Percentiles rank a stretch among this genome's conserved stretches.
Conservation (phyloP, 495 filamentous ascomycete species). For the Lepidopterella palustris region DNA sequence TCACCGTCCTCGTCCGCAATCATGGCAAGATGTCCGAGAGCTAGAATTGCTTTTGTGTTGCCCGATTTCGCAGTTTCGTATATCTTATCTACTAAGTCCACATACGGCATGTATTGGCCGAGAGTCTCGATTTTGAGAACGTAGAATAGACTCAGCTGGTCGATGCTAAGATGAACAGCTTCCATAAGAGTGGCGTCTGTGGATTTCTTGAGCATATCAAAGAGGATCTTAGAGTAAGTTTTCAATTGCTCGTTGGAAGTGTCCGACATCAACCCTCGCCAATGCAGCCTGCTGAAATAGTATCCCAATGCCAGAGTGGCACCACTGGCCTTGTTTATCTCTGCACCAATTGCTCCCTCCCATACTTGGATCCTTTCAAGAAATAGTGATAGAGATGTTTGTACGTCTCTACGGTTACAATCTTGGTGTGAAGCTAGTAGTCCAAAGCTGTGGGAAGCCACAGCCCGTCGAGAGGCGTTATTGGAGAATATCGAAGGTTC, state of each 20-base stretch:
- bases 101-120: slow-evolving; percentile 34
- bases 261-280: slow-evolving; percentile 25
- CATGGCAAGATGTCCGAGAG: slow-evolving; percentile 63
- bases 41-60: slow-evolving; percentile 69
- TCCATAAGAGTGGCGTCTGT: slow-evolving; percentile 53
- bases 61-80: slow-evolving; percentile 64
- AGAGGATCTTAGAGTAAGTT: slow-evolving; percentile 38
- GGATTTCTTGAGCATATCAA: slow-evolving; percentile 45
- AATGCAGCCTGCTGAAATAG: slow-evolving; percentile 54
- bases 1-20: slow-evolving; percentile 43
- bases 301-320: slow-evolving; percentile 52
- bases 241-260: slow-evolving; percentile 35
- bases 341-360: slow-evolving; percentile 54
- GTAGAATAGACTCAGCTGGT: slow-evolving; percentile 67
- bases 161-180: slow-evolving; percentile 58
- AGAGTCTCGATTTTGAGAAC: slow-evolving; percentile 45
- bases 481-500: slow-evolving; percentile 57
- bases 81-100: slow-evolving; percentile 52
- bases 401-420: slow-evolving; percentile 35
- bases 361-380: slow-evolving; percentile 42
- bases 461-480: slow-evolving; percentile 54
- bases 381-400: slow-evolving; percentile 40
- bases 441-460: slow-evolving; percentile 66
- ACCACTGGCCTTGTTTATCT: slow-evolving; percentile 55
- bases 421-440: slow-evolving; percentile 64